These are phyloP conservation scores for Phytopythium ostracodes DNA, from an alignment of 352 stramenopile species.

Conservation along the genomic window DNA sequence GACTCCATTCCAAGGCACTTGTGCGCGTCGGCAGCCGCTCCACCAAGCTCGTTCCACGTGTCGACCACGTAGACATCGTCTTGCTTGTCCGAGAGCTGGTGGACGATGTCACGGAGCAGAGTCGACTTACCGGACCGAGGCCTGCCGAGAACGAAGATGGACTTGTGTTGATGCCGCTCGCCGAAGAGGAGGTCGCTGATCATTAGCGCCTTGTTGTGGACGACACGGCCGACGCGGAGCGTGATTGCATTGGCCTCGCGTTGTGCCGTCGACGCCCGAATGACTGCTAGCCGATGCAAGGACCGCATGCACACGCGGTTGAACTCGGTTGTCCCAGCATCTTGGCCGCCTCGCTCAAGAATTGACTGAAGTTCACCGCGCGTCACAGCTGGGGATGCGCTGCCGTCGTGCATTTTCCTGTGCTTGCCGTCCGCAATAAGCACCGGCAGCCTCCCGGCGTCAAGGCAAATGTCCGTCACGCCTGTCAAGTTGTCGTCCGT, in stretches of 20 bases:
- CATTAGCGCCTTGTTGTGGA: not conserved
- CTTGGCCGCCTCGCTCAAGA: not conserved
- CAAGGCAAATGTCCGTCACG: not conserved
- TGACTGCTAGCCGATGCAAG: not conserved
- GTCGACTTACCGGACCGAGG: constrained; percentile 2
- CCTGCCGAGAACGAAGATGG: not conserved
- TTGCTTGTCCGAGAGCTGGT: not conserved
- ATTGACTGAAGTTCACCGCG: not conserved
- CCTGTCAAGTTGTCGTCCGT: not conserved
- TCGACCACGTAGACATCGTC: not conserved
- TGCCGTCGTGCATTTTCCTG: not conserved
- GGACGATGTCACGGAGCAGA: constrained; percentile 5
- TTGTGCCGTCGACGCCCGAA: not conserved
- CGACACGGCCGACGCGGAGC: not conserved
- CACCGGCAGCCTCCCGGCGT: not conserved
- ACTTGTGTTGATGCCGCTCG: not conserved
- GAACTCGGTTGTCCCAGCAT: not conserved
- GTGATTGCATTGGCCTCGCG: not conserved
- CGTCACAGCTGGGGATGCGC: not conserved
- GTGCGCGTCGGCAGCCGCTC: not conserved
- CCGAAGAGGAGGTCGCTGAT: not conserved
- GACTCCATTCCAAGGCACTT: not conserved
- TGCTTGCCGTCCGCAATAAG: not conserved
- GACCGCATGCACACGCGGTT: not conserved
- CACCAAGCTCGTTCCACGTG: constrained; percentile 6